Evolutionary conservation across 805 yeast genomes (phyloP), one percentile per base, ranked within the genome.

Genomic region (Pichia ethanolica): DNA sequence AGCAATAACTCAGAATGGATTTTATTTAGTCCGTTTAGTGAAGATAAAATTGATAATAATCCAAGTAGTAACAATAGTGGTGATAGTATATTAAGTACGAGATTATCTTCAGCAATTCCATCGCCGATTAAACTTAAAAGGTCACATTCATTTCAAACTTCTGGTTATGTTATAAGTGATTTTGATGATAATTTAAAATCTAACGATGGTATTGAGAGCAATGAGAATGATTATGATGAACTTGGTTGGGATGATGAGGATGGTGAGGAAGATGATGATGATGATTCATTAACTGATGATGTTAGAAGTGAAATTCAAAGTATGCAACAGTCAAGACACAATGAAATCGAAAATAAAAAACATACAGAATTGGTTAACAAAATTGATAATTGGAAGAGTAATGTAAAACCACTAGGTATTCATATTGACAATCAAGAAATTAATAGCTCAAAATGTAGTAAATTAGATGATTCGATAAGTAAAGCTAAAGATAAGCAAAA

Each of bases 191-290:
- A 47, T 44, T 13, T 55, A 45, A 32, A 48, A 30, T 37, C 36
- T 26, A 35, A 40, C 14, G 13, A 33, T 13, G 39, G 26, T 2
- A 45, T 30, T 6, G 51, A 36, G 4, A 12, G 27, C 8, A 9
- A n/a, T 37, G 47, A 35, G 7, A 26, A n/a, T 45, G 39, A 42
- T 12, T 35, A 45, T 4, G 36, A 32, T 6, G 42, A 34, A 20
- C 20, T 20, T 34, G 43, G 33, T 3, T 27, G 6, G 4, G 30
- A 35, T 20, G 41, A 30, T 13, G 28, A 30, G 3, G 45, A 41
- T 32, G 66, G 63, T 40, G 58, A 60, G 10, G 63, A 65, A 26
- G 58, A 56, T 10, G 60, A 59, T 39, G 53, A 39, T 26, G 26
- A 25, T 35, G 48, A 36, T 9, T 47, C 46, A 7, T 34, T 47